phyloP scores from a whole-genome alignment of 1,284 basidiomycete genomes.

The Austroboletus olivaceoglutinosus region DNA sequence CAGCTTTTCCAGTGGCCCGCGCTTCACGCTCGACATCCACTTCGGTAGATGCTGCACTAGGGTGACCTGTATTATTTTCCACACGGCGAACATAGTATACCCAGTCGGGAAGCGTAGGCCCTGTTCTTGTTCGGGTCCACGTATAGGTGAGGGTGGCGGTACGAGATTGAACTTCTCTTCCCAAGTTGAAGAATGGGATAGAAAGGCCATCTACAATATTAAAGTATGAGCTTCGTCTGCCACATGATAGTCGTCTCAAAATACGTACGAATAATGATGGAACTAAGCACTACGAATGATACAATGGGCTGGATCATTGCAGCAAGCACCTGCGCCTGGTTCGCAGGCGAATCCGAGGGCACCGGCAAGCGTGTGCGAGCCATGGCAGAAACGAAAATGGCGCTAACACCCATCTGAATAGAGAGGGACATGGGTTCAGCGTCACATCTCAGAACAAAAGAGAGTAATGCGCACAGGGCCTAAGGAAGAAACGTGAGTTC shows the following conservation, averaged over 20 bases:
- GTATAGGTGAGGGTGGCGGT: conserved; percentile 39
- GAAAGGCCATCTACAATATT: conserved; percentile 77
- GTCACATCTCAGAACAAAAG: neutral
- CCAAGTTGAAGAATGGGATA: conserved; percentile 81
- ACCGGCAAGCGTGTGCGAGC: conserved; percentile 67
- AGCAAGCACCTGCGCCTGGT: conserved; percentile 69
- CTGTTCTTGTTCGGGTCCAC: conserved; percentile 33
- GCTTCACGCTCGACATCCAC: conserved; percentile 28
- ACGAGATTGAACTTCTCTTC: conserved; percentile 64
- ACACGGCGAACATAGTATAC: conserved; percentile 39
- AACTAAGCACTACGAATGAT: conserved; percentile 79
- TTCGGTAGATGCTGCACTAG: neutral
- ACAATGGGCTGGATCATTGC: conserved; percentile 77
- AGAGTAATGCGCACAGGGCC: conserved; percentile 49
- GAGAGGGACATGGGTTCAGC: conserved; percentile 1
- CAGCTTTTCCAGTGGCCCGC: neutral
- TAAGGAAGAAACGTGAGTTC: conserved; percentile 22
- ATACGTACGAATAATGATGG: conserved; percentile 73
- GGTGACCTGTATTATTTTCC: conserved; percentile 8
- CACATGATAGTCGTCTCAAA: neutral
- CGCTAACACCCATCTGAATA: conserved; percentile 73
- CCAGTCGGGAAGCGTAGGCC: conserved; percentile 49
- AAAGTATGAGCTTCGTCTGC: neutral
- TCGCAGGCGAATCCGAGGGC: conserved; percentile 56
- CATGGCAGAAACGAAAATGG: conserved; percentile 82